Base-by-base conservation (phyloP, 768 basidiomycete species). In the Leccinum broughii region DNA sequence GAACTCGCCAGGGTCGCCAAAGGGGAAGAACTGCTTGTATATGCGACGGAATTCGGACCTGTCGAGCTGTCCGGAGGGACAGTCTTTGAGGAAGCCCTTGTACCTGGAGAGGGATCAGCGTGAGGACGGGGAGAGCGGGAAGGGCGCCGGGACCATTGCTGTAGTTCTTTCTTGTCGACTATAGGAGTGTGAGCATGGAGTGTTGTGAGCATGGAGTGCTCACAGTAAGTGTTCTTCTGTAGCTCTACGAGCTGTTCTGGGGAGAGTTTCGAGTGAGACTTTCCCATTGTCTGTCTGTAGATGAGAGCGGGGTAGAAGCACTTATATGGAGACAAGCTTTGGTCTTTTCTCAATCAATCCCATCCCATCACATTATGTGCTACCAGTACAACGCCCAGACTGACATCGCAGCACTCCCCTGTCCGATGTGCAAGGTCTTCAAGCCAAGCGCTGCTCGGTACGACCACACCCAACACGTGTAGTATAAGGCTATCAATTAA, bases 1-100 rank as follows among this genome's bases (percentile, higher is more conserved):
- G 71, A 99, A 99, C 73, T 96, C 91, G 60, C 81, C 86, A 8
- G 97, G 96, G 75, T 99, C 96, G 63, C 97, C 97, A 70, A 99
- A 99, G 26, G 97, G 97, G 82, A 99, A 99, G 89, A 99, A 99
- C 76, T 98, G 97, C 73, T 95, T 94, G 84, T 98, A 99, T 81
- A 99, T 99, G 75, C 90, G 88, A 70, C 90, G 84, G 78, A 99
- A 99, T 74, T 95, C 95, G 58, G 85, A 80, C 81, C 93, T 97
- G 84, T 98, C 92, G 69, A 99, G 86, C 65, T 95, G 92, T 46
- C 97, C 97, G 4, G 93, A 91, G 1, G 97, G 97, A 73, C 97
- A 99, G 77, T 99, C 97, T 77, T 95, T 97, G 72, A 96, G 86
- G 80, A 98, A 99, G 51, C 97, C 97, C 77, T 98, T 98, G 84